Base-by-base conservation (phyloP, 192 early-diverging fungal species). In the Geranomyces michiganensis region DNA sequence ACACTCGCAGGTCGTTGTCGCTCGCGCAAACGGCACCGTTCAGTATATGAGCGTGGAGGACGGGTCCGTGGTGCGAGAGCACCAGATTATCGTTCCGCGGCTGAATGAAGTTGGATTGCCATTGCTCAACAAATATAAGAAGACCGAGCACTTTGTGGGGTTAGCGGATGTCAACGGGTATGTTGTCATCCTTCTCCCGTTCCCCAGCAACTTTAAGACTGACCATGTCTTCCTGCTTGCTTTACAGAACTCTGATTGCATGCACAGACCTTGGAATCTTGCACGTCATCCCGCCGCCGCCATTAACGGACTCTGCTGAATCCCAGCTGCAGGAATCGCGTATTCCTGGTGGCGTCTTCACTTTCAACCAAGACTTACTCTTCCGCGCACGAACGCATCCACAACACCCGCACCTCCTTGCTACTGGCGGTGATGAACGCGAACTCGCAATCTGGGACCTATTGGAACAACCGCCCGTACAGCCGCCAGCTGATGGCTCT, bases 351-450 rank as follows among this genome's bases (percentile, higher is more conserved):
- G 46, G 43, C 24, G 44, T 48, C 44, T 76, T 61, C 45, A 46
- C 75, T 82, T 22, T 82, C 72, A 41, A 56, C 76, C 75, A 72
- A 41, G 74, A 76, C 51, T 84, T 90, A 41, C 85, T 93, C 29
- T 87, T 79, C 61, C 74, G 85, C 22, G 88, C 94, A 84, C 85
- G 88, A 44, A 84, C 89, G 3, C 90, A 93, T 68, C 82, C 84
- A 19, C 76, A 76, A 47, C 73, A 85, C 27, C 75, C 87, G 19
- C 75, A 89, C 60, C 68, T 95, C 14, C 83, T 97, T 76, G 93
- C 91, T 0, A 90, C 90, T 7, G 94, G 91, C 36, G 95, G 95
- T 17, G 90, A 92, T 56, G 92, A 94, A 70, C 89, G 89, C 43
- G 94, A 97, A 64, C 75, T 96, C 62, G 85, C 82, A 2, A 47